These are phyloP conservation scores for Phyllosticta capitalensis DNA, from an alignment of 2,329 filamentous ascomycete genomes.

Conservation along the genomic window DNA sequence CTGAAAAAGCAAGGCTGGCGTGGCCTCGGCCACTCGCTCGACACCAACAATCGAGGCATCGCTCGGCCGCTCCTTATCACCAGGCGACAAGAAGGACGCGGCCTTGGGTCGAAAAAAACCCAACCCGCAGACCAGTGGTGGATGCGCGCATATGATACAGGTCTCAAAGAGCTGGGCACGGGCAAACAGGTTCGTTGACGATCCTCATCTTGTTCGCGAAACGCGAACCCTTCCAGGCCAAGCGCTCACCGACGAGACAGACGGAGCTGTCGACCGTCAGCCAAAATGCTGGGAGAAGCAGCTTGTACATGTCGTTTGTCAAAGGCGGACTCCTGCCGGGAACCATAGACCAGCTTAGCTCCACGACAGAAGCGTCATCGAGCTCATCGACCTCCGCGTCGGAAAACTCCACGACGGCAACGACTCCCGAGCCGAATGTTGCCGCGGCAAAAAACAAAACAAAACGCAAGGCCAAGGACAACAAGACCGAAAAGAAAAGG, in stretches of 20 bases:
- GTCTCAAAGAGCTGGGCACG: slow-evolving; percentile 62
- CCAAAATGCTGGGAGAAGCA: slow-evolving; percentile 41
- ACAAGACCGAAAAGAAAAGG: slow-evolving; percentile 13
- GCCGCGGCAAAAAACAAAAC: slow-evolving; percentile 17
- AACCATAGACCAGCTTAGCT: slow-evolving; percentile 41
- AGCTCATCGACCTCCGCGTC: slow-evolving; percentile 11
- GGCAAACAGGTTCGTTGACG: slow-evolving; percentile 44
- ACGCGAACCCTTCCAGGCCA: neutral
- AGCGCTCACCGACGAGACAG: slow-evolving; percentile 30
- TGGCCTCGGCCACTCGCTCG: slow-evolving; percentile 78
- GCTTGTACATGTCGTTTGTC: slow-evolving; percentile 77
- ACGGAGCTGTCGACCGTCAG: slow-evolving; percentile 42
- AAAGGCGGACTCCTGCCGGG: slow-evolving; percentile 68
- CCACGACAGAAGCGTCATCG: neutral
- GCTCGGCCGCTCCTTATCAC: slow-evolving; percentile 74
- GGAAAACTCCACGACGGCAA: slow-evolving; percentile 13
- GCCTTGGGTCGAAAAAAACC: slow-evolving; percentile 65
- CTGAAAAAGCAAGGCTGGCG: slow-evolving; percentile 84
- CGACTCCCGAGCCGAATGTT: slow-evolving; percentile 1
- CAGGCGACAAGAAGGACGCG: slow-evolving; percentile 70
- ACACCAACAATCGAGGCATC: slow-evolving; percentile 66
- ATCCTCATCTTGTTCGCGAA: neutral
- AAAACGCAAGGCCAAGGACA: slow-evolving; percentile 16
- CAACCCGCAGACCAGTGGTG: slow-evolving; percentile 81
- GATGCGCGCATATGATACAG: slow-evolving; percentile 88